Base-by-base conservation (phyloP, 2,329 filamentous ascomycete genomes). In the Fusarium sp. region DNA sequence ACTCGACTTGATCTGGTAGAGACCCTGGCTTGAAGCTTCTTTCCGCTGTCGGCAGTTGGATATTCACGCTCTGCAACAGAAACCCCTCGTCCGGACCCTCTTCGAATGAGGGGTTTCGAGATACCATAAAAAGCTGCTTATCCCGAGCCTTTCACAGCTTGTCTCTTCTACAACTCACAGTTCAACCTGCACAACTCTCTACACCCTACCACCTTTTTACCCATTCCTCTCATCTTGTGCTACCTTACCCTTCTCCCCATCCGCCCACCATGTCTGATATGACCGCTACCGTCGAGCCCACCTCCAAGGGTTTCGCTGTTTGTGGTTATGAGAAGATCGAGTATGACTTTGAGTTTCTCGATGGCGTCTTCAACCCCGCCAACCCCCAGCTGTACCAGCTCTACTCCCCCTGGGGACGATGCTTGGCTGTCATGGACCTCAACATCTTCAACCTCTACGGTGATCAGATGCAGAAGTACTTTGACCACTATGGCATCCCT, bases 251-350 rank as follows among this genome's bases (percentile, higher is more conserved):
- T 22, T 42, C 34, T 5, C 16, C 24, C 18, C 43, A 43, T 47
- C 45, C 34, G 24, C 45, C 76, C 65, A 83, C 71, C 68, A 92
- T 92, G 90, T 92, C 90, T 77, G 89, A 92, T 77, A 85, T 91
- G 77, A 90, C 88, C 75, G 90, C 90, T 62, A 86, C 85, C 56
- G 90, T 92, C 70, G 80, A 83, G 66, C 87, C 90, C 81, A 92
- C 89, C 67, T 80, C 84, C 73, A 83, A 84, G 65, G 91, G 90
- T 40, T 92, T 92, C 80, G 88, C 91, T 71, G 90, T 92, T 66
- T 88, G 89, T 72, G 91, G 91, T 25, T 92, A 91, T 73, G 91
- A 93, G 83, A 92, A 91, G 84, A 92, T 92, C 76, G 88, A 91
- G 76, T 92, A 92, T 77, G 90, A 92, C 80, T 93, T 93, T 78